Conservation (phyloP, 257 asterid species). For the Solanum etuberosum region DNA sequence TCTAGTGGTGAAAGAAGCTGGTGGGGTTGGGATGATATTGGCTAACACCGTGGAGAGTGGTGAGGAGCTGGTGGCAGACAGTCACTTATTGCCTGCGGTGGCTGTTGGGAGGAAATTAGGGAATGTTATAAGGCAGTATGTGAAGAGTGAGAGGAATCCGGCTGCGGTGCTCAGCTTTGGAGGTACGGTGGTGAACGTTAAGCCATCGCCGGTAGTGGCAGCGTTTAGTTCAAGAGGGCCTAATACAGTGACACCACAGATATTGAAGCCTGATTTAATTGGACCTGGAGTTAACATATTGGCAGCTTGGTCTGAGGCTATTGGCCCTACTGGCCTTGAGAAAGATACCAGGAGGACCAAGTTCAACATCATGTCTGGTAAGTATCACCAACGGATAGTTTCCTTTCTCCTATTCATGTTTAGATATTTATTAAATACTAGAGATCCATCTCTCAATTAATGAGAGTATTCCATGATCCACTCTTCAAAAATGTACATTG, state of each 20-base stretch:
- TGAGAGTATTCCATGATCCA: background rate
- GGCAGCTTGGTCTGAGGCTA: slow-evolving; percentile 34
- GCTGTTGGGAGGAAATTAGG: slow-evolving; percentile 34
- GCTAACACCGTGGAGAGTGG: slow-evolving; percentile 35
- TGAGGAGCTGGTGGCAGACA: slow-evolving; percentile 42
- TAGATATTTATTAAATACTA: background rate
- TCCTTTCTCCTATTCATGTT: background rate
- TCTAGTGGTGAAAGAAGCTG: slow-evolving; percentile 29
- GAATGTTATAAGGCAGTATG: slow-evolving; percentile 17
- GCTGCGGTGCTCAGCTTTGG: slow-evolving; percentile 33
- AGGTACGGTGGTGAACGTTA: slow-evolving; percentile 34
- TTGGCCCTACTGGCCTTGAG: slow-evolving; percentile 41
- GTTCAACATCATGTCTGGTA: slow-evolving; percentile 44
- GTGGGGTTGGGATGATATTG: slow-evolving; percentile 41
- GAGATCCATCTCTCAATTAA: background rate
- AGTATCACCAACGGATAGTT: slow-evolving; percentile 5
- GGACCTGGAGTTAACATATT: slow-evolving; percentile 45
- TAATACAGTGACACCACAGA: slow-evolving; percentile 32
- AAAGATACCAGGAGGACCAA: slow-evolving; percentile 20
- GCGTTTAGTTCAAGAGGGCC: slow-evolving; percentile 46
- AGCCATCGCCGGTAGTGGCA: slow-evolving; percentile 49
- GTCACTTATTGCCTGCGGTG: slow-evolving; percentile 33
- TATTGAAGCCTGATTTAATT: slow-evolving; percentile 40
- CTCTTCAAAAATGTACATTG: background rate
- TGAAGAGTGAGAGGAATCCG: slow-evolving; percentile 12